A percentile compares a stretch with the other conserved stretches of the same genome.
Conservation (phyloP, 306 rosid species). For the Cicer arietinum region DNA sequence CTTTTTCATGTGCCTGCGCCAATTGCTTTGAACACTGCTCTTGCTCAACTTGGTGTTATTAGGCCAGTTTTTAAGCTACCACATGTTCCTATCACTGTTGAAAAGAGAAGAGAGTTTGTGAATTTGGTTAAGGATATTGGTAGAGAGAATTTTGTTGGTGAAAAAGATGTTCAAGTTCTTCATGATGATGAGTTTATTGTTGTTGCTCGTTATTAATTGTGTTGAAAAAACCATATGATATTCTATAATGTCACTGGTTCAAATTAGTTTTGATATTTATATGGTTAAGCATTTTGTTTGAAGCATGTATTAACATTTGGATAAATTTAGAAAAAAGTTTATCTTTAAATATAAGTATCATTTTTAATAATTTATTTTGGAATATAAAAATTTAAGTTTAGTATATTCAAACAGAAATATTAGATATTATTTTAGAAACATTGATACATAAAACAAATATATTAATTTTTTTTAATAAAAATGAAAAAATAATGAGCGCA, state of each 20-base stretch:
- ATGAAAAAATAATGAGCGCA: too few relatives aligned
- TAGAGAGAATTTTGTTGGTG: conserved; percentile 75
- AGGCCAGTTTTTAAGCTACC: conserved; percentile 93
- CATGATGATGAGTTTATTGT: conserved; percentile 56
- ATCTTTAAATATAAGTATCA: too few relatives aligned
- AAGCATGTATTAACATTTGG: too few relatives aligned
- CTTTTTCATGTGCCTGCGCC: conserved; percentile 76
- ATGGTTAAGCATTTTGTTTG: too few relatives aligned
- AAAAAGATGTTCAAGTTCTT: conserved; percentile 69
- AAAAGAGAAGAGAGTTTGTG: conserved; percentile 76
- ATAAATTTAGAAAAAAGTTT: too few relatives aligned
- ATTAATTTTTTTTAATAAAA: too few relatives aligned
- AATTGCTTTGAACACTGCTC: conserved; percentile 73
- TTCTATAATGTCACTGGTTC: background rate
- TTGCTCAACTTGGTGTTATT: conserved; percentile 90
- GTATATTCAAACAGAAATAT: too few relatives aligned
- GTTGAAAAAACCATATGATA: background rate
- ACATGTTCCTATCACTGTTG: conserved; percentile 76
- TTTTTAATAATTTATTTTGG: too few relatives aligned
- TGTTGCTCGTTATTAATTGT: conserved; percentile 37
- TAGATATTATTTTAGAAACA: too few relatives aligned
- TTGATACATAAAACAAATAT: too few relatives aligned
- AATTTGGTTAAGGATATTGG: conserved; percentile 75
- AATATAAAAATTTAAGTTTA: too few relatives aligned
- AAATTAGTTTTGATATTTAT: background rate